Base-by-base conservation (phyloP, 306 rosid genomes). In the Amphicarpaea edgeworthii region DNA sequence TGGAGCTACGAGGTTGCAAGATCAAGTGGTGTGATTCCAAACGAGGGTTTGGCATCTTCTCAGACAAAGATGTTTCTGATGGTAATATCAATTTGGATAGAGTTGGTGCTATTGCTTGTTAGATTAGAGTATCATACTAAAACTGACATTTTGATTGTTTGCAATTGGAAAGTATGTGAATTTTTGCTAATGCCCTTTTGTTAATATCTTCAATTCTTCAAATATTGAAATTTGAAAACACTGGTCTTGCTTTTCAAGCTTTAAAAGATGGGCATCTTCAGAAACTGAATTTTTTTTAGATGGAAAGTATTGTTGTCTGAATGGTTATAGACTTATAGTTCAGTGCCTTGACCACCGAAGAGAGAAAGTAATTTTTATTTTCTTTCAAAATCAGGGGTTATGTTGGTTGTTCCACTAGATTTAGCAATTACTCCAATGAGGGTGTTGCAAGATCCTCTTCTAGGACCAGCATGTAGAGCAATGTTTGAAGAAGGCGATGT, bases 381-480 rank as follows among this genome's bases (percentile, higher is more conserved):
- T 45, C 49, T 70, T 49, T 70, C 40, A 16, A 50, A 62, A 78
- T 40, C 88, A 95, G 99, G 89, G 72, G 83, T 95, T 81, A 58
- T 87, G 54, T 79, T 92, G 83, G 97, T 90, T 79, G 99, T 92
- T 76, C 97, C 97, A 34, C 84, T 95, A 23, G 90, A 89, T 83
- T 84, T 95, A 63, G 96, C 97, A 63, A 92, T 95, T 72, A 93
- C 99, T 78, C 99, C 99, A 4, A 95, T 95, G 99, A 85, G 97
- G 83, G 99, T 92, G 43, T 77, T 95, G 90, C 97, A 95, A 92
- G 97, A 95, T 77, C 90, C 97, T 76, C 84, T 90, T 76, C 68
- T 90, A 60, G 97, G 99, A 50, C 86, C 96, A 16, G 97, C 88
- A 80, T 92, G 99, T 77, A 89, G 92, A 71, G 91, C 90, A 72